Evolutionary conservation across 2,329 filamentous ascomycete species (phyloP), one percentile per base, ranked within the genome.

Genomic region (Bipolaris sorokiniana): DNA sequence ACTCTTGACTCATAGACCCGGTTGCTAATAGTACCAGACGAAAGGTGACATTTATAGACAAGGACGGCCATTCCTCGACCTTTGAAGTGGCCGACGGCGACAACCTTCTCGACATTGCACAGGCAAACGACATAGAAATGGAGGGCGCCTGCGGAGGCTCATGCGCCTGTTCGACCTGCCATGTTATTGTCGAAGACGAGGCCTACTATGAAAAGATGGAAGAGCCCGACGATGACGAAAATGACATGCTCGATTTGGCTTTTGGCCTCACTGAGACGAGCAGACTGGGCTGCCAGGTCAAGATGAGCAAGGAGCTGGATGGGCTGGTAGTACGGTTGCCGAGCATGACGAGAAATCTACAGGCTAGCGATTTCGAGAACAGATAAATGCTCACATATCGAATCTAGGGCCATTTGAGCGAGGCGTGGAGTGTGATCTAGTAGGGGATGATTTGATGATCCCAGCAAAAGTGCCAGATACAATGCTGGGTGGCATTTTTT

Each of bases 91-190:
- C 86, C 13, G 87, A 90, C 68, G 95, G 95, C 48, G 92, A 97
- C 78, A 99, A 99, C 77, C 82, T 99, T 51, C 84, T 99, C 52
- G 94, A 98, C 72, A 94, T 99, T 71, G 95, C 94, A 20, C 94
- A 97, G 76, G 91, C 90, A 44, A 86, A 98, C 77, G 94, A 98
- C 72, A 82, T 99, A 40, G 95, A 99, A 77, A 98, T 99, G 94
- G 95, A 99, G 82, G 93, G 95, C 60, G 95, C 95, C 11, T 99
- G 95, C 73, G 95, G 95, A 66, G 95, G 92, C 20, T 95, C 91
- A 33, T 97, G 92, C 78, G 92, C 92, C 52, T 97, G 92, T 80
- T 95, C 90, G 55, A 97, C 92, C 5, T 97, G 92, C 80, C 92
- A 97, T 79, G 89, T 96, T 54, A 92, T 97, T 61, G 90, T 97